These are phyloP conservation scores for Penicillium sp. DNA, from an alignment of 2,329 filamentous ascomycete species.

Conservation along the genomic window DNA sequence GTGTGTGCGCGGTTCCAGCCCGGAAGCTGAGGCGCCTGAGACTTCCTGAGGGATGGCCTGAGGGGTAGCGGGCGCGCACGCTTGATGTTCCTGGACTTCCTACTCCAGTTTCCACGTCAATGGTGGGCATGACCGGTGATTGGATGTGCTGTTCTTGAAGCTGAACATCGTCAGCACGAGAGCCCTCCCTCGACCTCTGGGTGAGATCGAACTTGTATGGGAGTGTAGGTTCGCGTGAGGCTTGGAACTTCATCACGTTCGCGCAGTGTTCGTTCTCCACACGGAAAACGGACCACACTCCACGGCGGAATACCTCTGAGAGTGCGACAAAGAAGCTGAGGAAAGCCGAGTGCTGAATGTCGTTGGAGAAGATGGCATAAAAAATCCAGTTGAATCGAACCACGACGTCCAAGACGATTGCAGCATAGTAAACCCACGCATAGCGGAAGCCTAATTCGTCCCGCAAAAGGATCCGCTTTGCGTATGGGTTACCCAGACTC, in stretches of 20 bases:
- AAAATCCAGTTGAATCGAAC: slow-evolving; percentile 94
- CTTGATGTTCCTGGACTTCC: slow-evolving; percentile 33
- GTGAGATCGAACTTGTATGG: slow-evolving; percentile 67
- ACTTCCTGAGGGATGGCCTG: slow-evolving; percentile 39
- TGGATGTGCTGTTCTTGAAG: slow-evolving; percentile 35
- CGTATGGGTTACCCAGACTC: slow-evolving; percentile 80
- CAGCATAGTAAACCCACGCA: slow-evolving; percentile 81
- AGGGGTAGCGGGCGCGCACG: slow-evolving; percentile 33
- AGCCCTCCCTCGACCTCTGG: slow-evolving; percentile 19
- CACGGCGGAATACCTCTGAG: slow-evolving; percentile 80
- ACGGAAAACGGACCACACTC: slow-evolving; percentile 89
- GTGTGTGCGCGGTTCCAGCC: slow-evolving; percentile 82
- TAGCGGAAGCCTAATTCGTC: slow-evolving; percentile 80
- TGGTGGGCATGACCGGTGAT: slow-evolving; percentile 28
- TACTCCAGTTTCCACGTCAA: slow-evolving; percentile 38
- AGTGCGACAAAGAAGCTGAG: slow-evolving; percentile 80
- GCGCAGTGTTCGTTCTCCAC: slow-evolving; percentile 98
- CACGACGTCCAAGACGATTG: slow-evolving; percentile 82
- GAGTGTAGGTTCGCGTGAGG: slow-evolving; percentile 82
- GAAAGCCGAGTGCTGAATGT: slow-evolving; percentile 81
- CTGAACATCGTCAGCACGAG: slow-evolving; percentile 30
- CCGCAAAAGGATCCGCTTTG: slow-evolving; percentile 71
- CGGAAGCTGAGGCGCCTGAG: slow-evolving; percentile 67
- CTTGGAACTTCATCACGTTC: slow-evolving; percentile 89
- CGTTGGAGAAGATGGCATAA: slow-evolving; percentile 80